Evolutionary conservation across 2,329 filamentous ascomycete genomes (phyloP).

Genomic region (Teratosphaeria viscida): DNA sequence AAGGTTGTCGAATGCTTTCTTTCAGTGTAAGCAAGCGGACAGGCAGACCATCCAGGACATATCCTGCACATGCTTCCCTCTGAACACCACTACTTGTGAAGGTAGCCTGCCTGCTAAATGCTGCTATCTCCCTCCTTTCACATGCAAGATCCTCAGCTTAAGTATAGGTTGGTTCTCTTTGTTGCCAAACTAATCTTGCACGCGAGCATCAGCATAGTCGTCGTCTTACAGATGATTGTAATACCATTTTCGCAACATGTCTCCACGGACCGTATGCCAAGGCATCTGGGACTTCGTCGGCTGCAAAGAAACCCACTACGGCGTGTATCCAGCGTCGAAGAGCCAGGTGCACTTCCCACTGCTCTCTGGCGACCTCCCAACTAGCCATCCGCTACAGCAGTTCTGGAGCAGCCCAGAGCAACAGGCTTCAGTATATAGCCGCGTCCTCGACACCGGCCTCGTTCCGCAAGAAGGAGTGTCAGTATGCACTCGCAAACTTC

Average conservation of each 20-base stretch:
- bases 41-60: background rate
- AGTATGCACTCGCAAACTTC: background rate
- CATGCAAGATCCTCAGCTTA: background rate
- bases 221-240: too few relatives aligned
- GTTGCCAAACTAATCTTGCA: background rate
- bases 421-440: background rate
- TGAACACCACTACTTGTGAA: background rate
- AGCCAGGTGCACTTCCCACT: background rate
- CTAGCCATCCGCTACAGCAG: background rate
- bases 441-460: background rate
- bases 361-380: background rate
- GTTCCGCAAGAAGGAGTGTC: background rate
- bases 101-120: background rate
- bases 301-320: background rate
- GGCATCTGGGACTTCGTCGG: background rate
- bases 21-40: background rate
- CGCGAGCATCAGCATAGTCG: too few relatives aligned
- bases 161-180: background rate
- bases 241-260: background rate
- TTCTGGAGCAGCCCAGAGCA: background rate
- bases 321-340: background rate
- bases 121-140: background rate
- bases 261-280: background rate
- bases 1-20: background rate
- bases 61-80: background rate